Conservation (phyloP, 139 green algal species). For the Mesotaenium endlicherianum region DNA sequence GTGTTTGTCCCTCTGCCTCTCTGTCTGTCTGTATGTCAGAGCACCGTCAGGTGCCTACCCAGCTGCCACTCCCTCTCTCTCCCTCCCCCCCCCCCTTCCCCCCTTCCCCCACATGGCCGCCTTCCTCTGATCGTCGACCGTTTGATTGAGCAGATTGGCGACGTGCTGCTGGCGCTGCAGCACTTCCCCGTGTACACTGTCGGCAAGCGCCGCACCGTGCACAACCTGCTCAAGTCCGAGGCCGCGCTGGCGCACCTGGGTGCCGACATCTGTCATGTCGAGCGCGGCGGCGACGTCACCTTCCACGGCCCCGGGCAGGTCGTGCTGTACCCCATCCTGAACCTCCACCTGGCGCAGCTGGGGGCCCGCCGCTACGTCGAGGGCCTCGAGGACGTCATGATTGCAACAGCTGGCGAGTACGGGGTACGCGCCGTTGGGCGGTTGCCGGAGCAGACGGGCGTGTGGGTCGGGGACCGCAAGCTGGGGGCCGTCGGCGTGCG, state of each 20-base stretch:
- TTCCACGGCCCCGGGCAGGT: slow-evolving; percentile 67
- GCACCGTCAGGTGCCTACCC: too few relatives aligned
- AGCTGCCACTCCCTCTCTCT: not conserved
- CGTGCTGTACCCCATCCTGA: slow-evolving; percentile 87
- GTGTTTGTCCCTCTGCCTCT: too few relatives aligned
- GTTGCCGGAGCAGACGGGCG: slow-evolving; percentile 69
- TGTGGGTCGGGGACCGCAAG: slow-evolving; percentile 84
- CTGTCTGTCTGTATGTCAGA: too few relatives aligned
- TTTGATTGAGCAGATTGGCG: not conserved
- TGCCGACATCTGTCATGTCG: slow-evolving; percentile 11
- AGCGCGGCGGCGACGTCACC: slow-evolving; percentile 45
- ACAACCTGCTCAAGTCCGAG: slow-evolving; percentile 12
- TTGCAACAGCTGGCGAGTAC: slow-evolving; percentile 53
- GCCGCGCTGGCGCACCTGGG: not conserved
- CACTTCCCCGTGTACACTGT: slow-evolving; percentile 47
- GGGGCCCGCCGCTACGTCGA: slow-evolving; percentile 86
- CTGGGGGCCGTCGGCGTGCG: slow-evolving; percentile 86
- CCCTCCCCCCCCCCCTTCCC: not conserved
- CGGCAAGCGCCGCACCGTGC: slow-evolving; percentile 7
- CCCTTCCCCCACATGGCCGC: not conserved
- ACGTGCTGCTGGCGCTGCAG: slow-evolving; percentile 22
- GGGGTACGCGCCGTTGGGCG: slow-evolving; percentile 58
- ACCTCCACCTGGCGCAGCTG: slow-evolving; percentile 63
- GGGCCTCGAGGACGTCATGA: slow-evolving; percentile 80
- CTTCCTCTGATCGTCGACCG: not conserved